phyloP scores from a whole-genome alignment of 768 basidiomycete genomes.

The Leucocoprinus birnbaumii region DNA sequence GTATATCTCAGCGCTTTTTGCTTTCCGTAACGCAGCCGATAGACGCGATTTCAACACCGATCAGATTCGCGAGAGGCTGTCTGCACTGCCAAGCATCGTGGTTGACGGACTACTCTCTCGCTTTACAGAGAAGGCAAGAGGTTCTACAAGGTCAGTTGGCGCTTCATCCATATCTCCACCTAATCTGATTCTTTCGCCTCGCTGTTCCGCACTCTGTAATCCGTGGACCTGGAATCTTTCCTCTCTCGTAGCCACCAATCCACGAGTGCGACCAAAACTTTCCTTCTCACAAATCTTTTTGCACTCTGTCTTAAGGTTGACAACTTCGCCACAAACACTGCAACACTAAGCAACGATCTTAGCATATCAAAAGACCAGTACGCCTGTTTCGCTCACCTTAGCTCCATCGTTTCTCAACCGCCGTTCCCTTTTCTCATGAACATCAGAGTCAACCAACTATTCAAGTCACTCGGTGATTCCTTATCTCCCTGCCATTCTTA shows the following conservation, averaged over 20 bases:
- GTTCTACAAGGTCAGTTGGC: conserved; percentile 56
- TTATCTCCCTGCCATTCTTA: not conserved
- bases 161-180: not conserved
- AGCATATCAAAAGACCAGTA: conserved; percentile 64
- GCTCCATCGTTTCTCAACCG: conserved; percentile 2
- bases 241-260: conserved; percentile 38
- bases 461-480: conserved; percentile 66
- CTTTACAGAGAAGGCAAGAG: conserved; percentile 77
- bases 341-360: conserved; percentile 70
- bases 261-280: conserved; percentile 70
- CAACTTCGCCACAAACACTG: conserved; percentile 69
- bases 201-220: not conserved
- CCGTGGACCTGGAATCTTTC: not conserved
- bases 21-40: conserved; percentile 50
- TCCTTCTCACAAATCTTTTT: conserved; percentile 75
- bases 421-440: not conserved
- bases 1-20: conserved; percentile 82
- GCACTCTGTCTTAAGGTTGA: conserved; percentile 80
- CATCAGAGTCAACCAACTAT: conserved; percentile 55
- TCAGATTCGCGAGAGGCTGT: conserved; percentile 52
- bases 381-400: conserved; percentile 22
- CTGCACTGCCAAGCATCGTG: conserved; percentile 56
- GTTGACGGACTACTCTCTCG: conserved; percentile 72
- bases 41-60: conserved; percentile 43
- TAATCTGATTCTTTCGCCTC: not conserved